Evolutionary conservation across 2,329 filamentous ascomycete species (phyloP).

Genomic region (Chrysoporthe austroafricana): DNA sequence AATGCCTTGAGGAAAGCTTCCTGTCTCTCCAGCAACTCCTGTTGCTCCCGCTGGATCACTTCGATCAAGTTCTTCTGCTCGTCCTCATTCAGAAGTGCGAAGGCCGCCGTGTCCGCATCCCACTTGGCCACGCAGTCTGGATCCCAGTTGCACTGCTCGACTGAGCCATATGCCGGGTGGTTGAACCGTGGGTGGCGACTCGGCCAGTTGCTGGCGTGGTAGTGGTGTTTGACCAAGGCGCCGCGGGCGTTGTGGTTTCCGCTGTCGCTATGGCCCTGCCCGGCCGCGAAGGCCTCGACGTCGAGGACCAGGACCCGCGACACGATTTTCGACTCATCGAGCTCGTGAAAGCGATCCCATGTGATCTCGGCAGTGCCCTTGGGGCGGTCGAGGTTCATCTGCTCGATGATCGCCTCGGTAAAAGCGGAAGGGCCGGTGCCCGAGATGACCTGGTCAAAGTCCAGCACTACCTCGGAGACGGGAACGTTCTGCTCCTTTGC

Average conservation of each 20-base stretch:
- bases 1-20: constrained; percentile 27
- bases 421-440: constrained; percentile 76
- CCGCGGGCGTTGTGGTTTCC: constrained; percentile 69
- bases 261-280: constrained; percentile 73
- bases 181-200: constrained; percentile 66
- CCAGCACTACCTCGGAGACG: constrained; percentile 64
- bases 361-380: constrained; percentile 47
- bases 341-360: constrained; percentile 68
- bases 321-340: constrained; percentile 68
- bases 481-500: constrained; percentile 61
- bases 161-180: constrained; percentile 71
- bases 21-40: constrained; percentile 29
- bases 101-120: constrained; percentile 67
- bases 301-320: constrained; percentile 68
- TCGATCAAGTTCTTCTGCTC: constrained; percentile 58
- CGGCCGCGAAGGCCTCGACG: constrained; percentile 73
- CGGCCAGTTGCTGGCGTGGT: constrained; percentile 75
- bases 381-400: constrained; percentile 57
- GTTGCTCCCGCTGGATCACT: constrained; percentile 39
- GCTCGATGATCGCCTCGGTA: constrained; percentile 64
- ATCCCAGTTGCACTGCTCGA: constrained; percentile 74
- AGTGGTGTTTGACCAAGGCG: constrained; percentile 74
- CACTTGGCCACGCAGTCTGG: constrained; percentile 65
- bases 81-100: constrained; percentile 60
- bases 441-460: constrained; percentile 74